Base-by-base conservation (phyloP, 108 stramenopile species). In the Stephanodiscus triporus region DNA sequence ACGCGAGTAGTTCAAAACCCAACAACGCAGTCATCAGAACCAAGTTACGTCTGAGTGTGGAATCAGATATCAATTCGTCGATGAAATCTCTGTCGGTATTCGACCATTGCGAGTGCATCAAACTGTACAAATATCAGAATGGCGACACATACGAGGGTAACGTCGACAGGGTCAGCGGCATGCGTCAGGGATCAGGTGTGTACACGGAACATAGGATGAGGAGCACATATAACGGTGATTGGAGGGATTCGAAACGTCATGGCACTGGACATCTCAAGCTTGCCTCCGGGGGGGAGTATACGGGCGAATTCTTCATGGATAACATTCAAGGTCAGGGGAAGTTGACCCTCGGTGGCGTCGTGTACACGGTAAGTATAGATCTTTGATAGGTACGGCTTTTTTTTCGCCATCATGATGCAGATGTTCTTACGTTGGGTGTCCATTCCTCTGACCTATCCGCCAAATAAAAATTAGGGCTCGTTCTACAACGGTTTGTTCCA, bases 271-370 rank as follows among this genome's bases (percentile, higher is more conserved):
- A 57, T 17, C 68, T 75, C 7, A 78, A 57, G 51, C 68, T 72
- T 9, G 73, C 71, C 9, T 74, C 70, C 0, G 82, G 82, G 24
- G 63, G 66, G 4, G 67, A 74, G 43, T 83, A 83, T 37, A 54
- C 26, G 24, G 82, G 82, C 11, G 82, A 83, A 49, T 83, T 78
- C 32, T 56, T 59, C 34, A 30, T 78, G 14, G 77, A 75, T 53
- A 20, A 24, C 1, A 67, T 73, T 45, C 73, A 83, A 38, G 82
- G 82, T 11, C 48, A 79, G 51, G 82, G 82, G 2, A 58, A 34
- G 20, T 42, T 77, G 43, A 65, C 63, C 2, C 66, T 77, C 16
- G 69, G 70, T 50, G 69, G 61, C 30, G 70, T 65, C 0, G 69
- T 70, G 13, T 77, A 77, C 32, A 77, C 69, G 22, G 77, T 60